These are phyloP conservation scores for Phoma sp. DNA, from an alignment of 2,329 filamentous ascomycete genomes.

Conservation along the genomic window DNA sequence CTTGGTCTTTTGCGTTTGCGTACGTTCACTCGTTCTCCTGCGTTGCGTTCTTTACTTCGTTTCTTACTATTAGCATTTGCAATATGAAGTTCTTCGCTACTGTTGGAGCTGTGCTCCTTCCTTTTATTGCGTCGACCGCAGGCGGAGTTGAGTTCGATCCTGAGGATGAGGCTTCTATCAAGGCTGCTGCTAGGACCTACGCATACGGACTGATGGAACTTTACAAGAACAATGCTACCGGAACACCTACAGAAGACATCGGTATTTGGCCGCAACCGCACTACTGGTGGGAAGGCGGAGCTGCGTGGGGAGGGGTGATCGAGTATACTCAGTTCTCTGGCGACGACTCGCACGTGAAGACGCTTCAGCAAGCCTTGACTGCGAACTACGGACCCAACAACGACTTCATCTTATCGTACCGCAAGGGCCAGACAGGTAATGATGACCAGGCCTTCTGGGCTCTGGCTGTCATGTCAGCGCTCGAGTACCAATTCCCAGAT, in stretches of 20 bases:
- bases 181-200: conserved; percentile 37
- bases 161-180: conserved; percentile 45
- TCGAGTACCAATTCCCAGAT: conserved; percentile 72
- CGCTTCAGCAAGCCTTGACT: conserved; percentile 53
- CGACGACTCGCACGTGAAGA: conserved; percentile 53
- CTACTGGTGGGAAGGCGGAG: conserved; percentile 59
- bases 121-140: conserved; percentile 37
- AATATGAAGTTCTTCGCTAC: conserved; percentile 44
- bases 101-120: conserved; percentile 47
- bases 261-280: conserved; percentile 54
- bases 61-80: conserved; percentile 24
- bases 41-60: conserved; percentile 23
- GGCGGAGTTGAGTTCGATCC: conserved; percentile 41
- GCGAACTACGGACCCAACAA: conserved; percentile 52
- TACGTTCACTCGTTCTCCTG: conserved; percentile 35
- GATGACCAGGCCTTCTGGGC: conserved; percentile 81
- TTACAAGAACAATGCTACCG: conserved; percentile 43
- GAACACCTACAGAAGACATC: conserved; percentile 33
- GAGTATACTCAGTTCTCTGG: conserved; percentile 58
- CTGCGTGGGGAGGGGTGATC: conserved; percentile 47
- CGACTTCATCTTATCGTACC: conserved; percentile 55
- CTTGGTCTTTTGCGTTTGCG: conserved; percentile 32
- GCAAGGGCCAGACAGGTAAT: conserved; percentile 59
- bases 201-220: conserved; percentile 45
- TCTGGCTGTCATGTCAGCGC: conserved; percentile 70